These are phyloP conservation scores for Micractinium sp. DNA, from an alignment of 139 green algal species.

Conservation along the genomic window DNA sequence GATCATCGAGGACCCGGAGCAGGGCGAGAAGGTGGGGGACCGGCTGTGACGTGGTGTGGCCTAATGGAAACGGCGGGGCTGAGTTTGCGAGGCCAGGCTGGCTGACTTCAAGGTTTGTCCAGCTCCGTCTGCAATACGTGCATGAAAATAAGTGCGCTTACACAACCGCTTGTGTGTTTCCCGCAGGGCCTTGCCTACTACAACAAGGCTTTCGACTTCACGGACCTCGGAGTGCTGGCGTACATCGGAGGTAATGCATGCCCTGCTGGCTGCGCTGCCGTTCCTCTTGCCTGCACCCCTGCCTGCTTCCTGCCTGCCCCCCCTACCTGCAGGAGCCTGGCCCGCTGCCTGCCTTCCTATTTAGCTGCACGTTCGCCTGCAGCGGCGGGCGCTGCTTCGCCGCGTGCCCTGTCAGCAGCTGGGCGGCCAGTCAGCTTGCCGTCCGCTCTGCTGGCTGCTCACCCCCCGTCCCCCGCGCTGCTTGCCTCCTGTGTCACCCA, in stretches of 20 bases:
- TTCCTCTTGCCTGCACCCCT: no score
- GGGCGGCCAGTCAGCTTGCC: not conserved
- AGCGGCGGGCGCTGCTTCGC: not conserved
- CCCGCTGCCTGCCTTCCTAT: no score
- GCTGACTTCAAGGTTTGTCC: not conserved
- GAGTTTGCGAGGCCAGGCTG: not conserved
- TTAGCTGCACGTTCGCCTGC: no score
- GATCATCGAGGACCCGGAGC: not conserved
- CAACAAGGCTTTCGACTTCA: constrained; percentile 60
- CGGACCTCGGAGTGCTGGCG: constrained; percentile 63
- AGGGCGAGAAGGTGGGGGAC: not conserved
- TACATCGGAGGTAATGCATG: constrained; percentile 58
- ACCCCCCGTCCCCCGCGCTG: constrained; percentile 23
- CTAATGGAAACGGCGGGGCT: not conserved
- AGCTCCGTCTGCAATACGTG: no score
- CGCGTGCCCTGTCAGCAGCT: not conserved
- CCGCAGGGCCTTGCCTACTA: constrained; percentile 25
- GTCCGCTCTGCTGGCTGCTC: no score
- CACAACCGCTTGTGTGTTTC: not conserved
- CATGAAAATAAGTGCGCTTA: no score
- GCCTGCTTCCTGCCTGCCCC: no score
- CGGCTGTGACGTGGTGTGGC: no score
- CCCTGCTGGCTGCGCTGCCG: not conserved
- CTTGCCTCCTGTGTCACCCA: not conserved
- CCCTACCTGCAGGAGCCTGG: no score